Evolutionary conservation across 345 rosid species (phyloP), one percentile per base, ranked within the genome.

Genomic region (Triadica sebifera): DNA sequence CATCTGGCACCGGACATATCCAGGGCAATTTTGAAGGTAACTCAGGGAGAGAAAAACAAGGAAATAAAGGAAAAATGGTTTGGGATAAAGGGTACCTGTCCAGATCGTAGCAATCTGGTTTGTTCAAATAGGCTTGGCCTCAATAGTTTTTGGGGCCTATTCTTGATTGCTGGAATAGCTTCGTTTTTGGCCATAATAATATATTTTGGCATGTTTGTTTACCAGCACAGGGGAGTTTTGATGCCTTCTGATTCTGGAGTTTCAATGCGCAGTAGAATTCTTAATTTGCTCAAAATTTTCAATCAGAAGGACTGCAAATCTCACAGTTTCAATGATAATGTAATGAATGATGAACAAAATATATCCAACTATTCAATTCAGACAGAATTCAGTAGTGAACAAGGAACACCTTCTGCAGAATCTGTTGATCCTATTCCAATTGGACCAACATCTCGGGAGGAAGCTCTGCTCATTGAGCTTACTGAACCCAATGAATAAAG

Each of bases 71-170:
- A 58, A 0, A 29, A 24, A 19, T 71, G 67, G 75, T 29, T 65
- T 55, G 56, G 52, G n/a, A 65, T 5, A 13, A 64, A 6, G 4
- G 45, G 8, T 34, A 43, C 12, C 3, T 71, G 76, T 65, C 62
- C 61, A 2, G 55, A 65, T 25, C 0, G 65, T 3, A 55, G 49
- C 63, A 50, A 69, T 20, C 41, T 50, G 0, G 37, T 53, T 52
- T 0, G 70, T 17, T 51, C 74, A 8, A 63, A 11, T 3, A 76
- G 65, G 29, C 75, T 76, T n/a, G 56, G 79, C 50, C 50, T 77
- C 4, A 8, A 70, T 13, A 70, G 71, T 47, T 77, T 77, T 47
- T 77, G 71, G 75, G 74, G 79, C 25, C 50, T 69, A 24, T 76
- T 76, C 38, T 52, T 29, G 34, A 29, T 29, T 29, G 34, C 34